A percentile compares a stretch with the other conserved stretches of the same genome.
Conservation (phyloP, 176 grass and related monocot genomes). For the Poa annua region DNA sequence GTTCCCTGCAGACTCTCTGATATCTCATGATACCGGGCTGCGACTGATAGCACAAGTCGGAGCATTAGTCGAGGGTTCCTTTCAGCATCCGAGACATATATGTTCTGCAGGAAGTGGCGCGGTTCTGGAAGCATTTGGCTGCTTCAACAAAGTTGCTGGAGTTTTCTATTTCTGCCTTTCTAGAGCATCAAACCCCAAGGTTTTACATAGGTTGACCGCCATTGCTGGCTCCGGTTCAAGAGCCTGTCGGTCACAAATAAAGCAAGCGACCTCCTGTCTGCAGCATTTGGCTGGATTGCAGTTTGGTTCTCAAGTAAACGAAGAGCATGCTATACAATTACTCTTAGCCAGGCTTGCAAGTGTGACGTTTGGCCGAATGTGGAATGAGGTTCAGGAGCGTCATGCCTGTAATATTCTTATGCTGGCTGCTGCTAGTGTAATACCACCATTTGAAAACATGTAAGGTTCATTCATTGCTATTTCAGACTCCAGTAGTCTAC, state of each 20-base stretch:
- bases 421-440: constrained; percentile 58
- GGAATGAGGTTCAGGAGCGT: constrained; percentile 56
- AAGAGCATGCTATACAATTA: constrained; percentile 58
- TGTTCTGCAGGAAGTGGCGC: constrained; percentile 60
- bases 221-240: constrained; percentile 53
- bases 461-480: constrained; percentile 39
- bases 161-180: constrained; percentile 79
- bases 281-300: constrained; percentile 55
- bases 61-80: constrained; percentile 62
- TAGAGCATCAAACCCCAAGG: constrained; percentile 60
- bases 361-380: constrained; percentile 58
- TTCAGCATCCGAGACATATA: constrained; percentile 55
- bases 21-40: constrained; percentile 64
- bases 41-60: constrained; percentile 62
- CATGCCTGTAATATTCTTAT: constrained; percentile 67
- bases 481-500: neutral
- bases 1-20: constrained; percentile 54
- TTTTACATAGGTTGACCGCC: constrained; percentile 53
- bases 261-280: constrained; percentile 51
- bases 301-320: constrained; percentile 52
- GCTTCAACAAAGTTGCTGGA: constrained; percentile 77
- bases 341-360: constrained; percentile 65
- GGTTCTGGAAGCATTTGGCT: constrained; percentile 64
- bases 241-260: constrained; percentile 60
- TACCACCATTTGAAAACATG: constrained; percentile 90